Evolutionary conservation across 129 eudicot genomes (phyloP).

Genomic region (Ambrosia artemisiifolia): DNA sequence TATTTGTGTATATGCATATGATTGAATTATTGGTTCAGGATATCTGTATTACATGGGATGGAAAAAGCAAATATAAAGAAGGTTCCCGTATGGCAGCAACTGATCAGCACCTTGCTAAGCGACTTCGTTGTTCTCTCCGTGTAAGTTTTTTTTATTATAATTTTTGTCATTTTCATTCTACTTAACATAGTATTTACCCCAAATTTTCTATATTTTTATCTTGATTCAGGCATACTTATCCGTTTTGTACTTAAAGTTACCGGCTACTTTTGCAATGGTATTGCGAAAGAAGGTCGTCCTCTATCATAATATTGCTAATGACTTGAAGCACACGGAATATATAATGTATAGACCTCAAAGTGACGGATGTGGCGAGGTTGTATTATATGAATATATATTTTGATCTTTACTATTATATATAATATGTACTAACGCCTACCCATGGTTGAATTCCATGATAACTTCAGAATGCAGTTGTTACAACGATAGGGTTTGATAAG

Average conservation of each 20-base stretch:
- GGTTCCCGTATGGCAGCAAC: conserved; percentile 29
- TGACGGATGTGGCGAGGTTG: conserved; percentile 55
- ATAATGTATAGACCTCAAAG: conserved; percentile 78
- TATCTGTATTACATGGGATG: conserved; percentile 55
- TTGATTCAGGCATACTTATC: conserved; percentile 69
- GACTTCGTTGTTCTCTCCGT: conserved; percentile 69
- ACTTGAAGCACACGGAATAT: conserved; percentile 74
- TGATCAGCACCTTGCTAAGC: conserved; percentile 72
- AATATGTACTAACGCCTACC: background rate
- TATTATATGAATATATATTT: background rate
- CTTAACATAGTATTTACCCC: background rate
- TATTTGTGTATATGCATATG: conserved; percentile 2
- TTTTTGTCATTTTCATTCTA: background rate
- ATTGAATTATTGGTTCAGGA: conserved; percentile 43
- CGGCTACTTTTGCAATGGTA: conserved; percentile 54
- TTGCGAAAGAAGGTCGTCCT: conserved; percentile 63
- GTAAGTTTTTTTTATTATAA: conserved; percentile 38
- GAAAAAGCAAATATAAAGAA: conserved; percentile 29
- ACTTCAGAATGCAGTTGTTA: conserved; percentile 60
- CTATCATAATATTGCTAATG: conserved; percentile 71
- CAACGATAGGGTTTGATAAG: conserved; percentile 86
- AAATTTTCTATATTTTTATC: background rate
- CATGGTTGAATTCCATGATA: conserved; percentile 10
- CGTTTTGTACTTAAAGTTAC: conserved; percentile 69
- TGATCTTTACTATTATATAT: background rate